Percentiles rank a stretch among this genome's conserved stretches.
Evolutionary conservation across 306 rosid genomes (phyloP).

Genomic region (Ormosia semicastrata): DNA sequence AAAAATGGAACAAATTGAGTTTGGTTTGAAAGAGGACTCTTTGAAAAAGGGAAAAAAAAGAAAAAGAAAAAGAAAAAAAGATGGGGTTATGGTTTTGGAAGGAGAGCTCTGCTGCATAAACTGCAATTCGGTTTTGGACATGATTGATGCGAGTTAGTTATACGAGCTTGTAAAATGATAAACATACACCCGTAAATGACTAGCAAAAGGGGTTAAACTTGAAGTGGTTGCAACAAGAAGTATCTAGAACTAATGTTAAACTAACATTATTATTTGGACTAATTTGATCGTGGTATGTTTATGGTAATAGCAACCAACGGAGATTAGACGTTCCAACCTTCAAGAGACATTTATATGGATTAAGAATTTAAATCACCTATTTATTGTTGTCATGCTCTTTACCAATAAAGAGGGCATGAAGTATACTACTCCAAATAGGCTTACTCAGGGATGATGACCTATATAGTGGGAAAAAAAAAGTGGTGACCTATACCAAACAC

Average conservation of each 20-base stretch:
- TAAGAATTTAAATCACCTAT: constrained; percentile 4
- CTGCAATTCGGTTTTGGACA: constrained; percentile 7
- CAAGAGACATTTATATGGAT: background rate
- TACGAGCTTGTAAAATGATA: background rate
- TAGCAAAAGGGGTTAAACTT: background rate
- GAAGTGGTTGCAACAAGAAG: background rate
- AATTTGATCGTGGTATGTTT: background rate
- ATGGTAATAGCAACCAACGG: background rate
- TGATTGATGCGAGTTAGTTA: background rate
- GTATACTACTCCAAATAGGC: background rate
- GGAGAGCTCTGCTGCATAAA: constrained; percentile 23
- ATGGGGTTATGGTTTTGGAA: background rate
- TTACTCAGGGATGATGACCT: background rate
- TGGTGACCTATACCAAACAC: background rate
- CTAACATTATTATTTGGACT: background rate
- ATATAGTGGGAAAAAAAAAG: background rate
- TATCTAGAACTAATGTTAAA: background rate
- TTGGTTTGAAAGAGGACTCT: background rate
- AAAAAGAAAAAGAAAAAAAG: background rate
- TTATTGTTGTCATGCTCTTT: constrained; percentile 6
- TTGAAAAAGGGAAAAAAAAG: background rate
- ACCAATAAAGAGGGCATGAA: background rate
- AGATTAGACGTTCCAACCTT: constrained; percentile 17
- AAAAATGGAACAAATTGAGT: constrained; percentile 15
- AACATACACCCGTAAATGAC: background rate